Evolutionary conservation across 257 asterid species (phyloP), one percentile per base, ranked within the genome.

Genomic region (Rubia yunnanensis): DNA sequence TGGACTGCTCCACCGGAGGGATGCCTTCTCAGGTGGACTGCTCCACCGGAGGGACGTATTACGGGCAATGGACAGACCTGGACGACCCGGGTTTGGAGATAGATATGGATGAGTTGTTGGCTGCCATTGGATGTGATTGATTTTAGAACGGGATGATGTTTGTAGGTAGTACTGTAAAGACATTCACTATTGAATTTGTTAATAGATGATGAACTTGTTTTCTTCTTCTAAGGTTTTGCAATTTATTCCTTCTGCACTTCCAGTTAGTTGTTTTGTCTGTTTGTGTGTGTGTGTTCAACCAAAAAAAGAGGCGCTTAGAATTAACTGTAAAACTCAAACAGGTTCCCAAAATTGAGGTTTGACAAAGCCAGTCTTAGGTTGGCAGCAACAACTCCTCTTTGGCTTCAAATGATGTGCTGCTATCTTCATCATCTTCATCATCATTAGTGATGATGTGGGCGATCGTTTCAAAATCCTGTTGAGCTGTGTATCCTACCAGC

Each of bases 401-500:
- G 44, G 15, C 41, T 59, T 59, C 64, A 18, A 31, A 59, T 17
- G 23, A 59, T 7, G 44, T 7, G 44, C 15, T 59, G 31, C 61
- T 56, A 13, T 10, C 13, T 59, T 30, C 44, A 6, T 61, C 73
- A 32, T 77, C 80, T 34, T 46, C 81, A 26, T 76, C 82, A 24
- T 73, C 69, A 23, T 44, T 68, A 8, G 65, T 73, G 20, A 28
- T 67, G 34, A 53, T 44, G n/a, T 32, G 53, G 30, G 10, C 65
- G 26, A 71, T 27, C 44, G 22, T 52, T 27, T 72, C 52, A 18
- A 60, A 48, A 15, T 72, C 35, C 24, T n/a, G 72, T 41, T 65
- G 64, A 28, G 56, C 28, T 34, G 62, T 56, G 44, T 65, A 60
- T 67, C 86, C 86, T 7, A 82, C 67, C 5, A 92, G 82, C 63